These are phyloP conservation scores for Fraxinus americana DNA, from an alignment of 257 asterid genomes.

Conservation along the genomic window DNA sequence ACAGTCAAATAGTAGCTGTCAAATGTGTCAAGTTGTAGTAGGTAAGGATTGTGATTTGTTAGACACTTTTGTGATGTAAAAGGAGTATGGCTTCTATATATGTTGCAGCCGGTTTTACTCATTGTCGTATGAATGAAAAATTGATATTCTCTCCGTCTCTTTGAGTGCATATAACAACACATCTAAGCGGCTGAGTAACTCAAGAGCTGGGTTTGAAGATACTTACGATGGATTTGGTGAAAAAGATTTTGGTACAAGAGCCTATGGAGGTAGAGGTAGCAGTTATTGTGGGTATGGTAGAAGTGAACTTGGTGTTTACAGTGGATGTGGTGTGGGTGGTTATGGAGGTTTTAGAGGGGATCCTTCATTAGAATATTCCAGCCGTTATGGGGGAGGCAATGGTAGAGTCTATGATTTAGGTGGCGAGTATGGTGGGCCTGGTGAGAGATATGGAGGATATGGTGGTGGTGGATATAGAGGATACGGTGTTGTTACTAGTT, in stretches of 20 bases:
- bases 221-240: slow-evolving; percentile 39
- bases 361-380: slow-evolving; percentile 33
- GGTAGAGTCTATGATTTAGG: slow-evolving; percentile 33
- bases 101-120: too few relatives aligned
- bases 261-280: slow-evolving; percentile 39
- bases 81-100: too few relatives aligned
- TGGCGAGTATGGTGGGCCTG: slow-evolving; percentile 39
- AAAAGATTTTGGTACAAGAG: slow-evolving; percentile 24
- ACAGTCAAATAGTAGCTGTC: too few relatives aligned
- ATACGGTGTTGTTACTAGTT: slow-evolving; percentile 24
- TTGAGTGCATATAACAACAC: neutral
- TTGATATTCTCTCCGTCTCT: too few relatives aligned
- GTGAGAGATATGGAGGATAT: slow-evolving; percentile 42
- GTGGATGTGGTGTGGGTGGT: slow-evolving; percentile 42
- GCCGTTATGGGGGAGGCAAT: slow-evolving; percentile 41
- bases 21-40: too few relatives aligned
- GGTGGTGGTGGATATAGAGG: slow-evolving; percentile 27
- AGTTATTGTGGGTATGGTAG: slow-evolving; percentile 41
- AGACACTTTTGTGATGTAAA: too few relatives aligned
- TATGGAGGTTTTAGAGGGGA: slow-evolving; percentile 40
- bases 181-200: slow-evolving; percentile 29
- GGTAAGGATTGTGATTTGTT: too few relatives aligned
- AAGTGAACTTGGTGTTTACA: slow-evolving; percentile 38
- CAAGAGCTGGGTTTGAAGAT: slow-evolving; percentile 40
- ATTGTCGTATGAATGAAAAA: too few relatives aligned